Percentiles rank a stretch among this genome's conserved stretches.
These are phyloP conservation scores for Fusarium phyllophilum DNA, from an alignment of 2,329 filamentous ascomycete species.

Conservation along the genomic window DNA sequence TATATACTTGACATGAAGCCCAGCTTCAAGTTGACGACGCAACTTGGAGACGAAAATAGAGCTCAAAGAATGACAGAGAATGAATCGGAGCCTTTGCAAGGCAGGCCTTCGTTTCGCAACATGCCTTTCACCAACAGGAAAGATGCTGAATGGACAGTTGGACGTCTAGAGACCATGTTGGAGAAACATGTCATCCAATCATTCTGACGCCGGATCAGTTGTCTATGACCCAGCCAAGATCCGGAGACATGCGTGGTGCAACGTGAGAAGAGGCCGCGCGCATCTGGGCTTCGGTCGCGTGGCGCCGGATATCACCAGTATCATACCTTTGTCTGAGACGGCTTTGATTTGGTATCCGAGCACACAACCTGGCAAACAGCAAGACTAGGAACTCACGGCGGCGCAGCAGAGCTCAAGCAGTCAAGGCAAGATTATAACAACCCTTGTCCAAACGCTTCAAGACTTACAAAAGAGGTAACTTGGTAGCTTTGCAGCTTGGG, in stretches of 20 bases:
- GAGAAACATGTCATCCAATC: slow-evolving; percentile 22
- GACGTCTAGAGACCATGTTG: slow-evolving; percentile 5
- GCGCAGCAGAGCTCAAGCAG: neutral
- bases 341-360: slow-evolving; percentile 10
- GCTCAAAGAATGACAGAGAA: slow-evolving; percentile 14
- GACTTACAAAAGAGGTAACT: slow-evolving; percentile 3
- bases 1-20: slow-evolving; percentile 34
- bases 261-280: slow-evolving; percentile 30
- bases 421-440: neutral
- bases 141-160: slow-evolving; percentile 10
- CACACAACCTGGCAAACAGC: slow-evolving; percentile 3
- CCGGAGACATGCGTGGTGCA: slow-evolving; percentile 36
- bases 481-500: neutral
- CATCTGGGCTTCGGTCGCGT: slow-evolving; percentile 24
- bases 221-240: slow-evolving; percentile 40
- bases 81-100: slow-evolving; percentile 3
- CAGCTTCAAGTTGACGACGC: neutral
- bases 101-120: slow-evolving; percentile 27
- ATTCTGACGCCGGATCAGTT: slow-evolving; percentile 28
- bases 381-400: slow-evolving; percentile 8
- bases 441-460: neutral
- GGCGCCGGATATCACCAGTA: slow-evolving; percentile 31
- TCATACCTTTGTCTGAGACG: slow-evolving; percentile 21
- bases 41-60: slow-evolving; percentile 29
- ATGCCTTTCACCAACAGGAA: slow-evolving; percentile 1